Percentiles rank a stretch among this genome's conserved stretches.
Evolutionary conservation across 176 grass and related monocot species (phyloP).

Genomic region (Typha latifolia): DNA sequence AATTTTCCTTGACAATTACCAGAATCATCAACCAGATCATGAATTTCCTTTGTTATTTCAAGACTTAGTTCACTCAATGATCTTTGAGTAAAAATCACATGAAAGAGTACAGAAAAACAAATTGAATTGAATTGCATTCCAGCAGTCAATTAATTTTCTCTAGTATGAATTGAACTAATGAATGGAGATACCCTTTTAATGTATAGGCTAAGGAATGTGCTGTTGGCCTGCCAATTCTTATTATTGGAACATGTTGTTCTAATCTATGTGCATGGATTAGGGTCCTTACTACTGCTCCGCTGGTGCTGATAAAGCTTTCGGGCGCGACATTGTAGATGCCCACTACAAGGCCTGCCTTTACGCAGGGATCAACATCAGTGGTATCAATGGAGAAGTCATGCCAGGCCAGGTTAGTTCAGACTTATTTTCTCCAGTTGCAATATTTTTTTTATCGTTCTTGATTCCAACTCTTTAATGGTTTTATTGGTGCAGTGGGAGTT

Average conservation of each 20-base stretch:
- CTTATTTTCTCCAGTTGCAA: not conserved
- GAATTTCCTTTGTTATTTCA: not conserved
- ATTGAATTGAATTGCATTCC: not conserved
- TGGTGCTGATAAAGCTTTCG: constrained; percentile 87
- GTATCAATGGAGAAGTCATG: constrained; percentile 99
- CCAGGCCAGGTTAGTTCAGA: constrained; percentile 56
- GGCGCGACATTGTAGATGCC: constrained; percentile 82
- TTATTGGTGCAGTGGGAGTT: constrained; percentile 67
- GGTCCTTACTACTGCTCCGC: constrained; percentile 84
- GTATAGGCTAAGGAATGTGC: too few relatives aligned
- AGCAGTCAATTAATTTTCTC: too few relatives aligned
- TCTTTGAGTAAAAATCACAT: not conserved
- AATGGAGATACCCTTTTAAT: too few relatives aligned
- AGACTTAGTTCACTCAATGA: not conserved
- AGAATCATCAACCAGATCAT: too few relatives aligned
- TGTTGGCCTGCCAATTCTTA: not conserved
- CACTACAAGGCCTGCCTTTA: constrained; percentile 97
- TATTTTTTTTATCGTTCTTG: not conserved
- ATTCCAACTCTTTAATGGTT: not conserved
- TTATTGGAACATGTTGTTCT: not conserved
- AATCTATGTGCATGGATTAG: constrained; percentile 21
- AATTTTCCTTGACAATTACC: too few relatives aligned
- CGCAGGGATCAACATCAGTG: constrained; percentile 90
- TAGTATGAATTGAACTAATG: too few relatives aligned
- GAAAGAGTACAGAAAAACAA: not conserved